phyloP scores from a whole-genome alignment of 106 monocot species.

The Dendrobium officinale region DNA sequence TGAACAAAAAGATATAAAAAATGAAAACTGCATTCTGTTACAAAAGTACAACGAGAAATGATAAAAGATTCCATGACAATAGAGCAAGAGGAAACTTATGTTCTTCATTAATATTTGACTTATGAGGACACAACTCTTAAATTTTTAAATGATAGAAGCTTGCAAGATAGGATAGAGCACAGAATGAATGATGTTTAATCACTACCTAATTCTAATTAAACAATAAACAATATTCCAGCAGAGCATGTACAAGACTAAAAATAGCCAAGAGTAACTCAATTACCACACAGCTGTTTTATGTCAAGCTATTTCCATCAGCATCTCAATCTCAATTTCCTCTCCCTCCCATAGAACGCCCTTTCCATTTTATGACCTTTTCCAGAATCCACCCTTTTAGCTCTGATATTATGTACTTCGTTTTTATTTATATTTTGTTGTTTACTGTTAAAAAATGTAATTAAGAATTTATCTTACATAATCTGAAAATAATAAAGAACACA shows the following conservation, averaged over 20 bases:
- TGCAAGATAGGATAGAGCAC: background rate
- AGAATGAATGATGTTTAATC: background rate
- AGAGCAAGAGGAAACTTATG: background rate
- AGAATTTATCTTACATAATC: no score
- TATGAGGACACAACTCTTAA: background rate
- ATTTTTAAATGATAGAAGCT: background rate
- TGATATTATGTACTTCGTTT: background rate
- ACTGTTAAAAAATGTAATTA: no score
- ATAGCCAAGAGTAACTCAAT: background rate
- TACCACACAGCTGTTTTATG: background rate
- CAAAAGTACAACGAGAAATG: background rate
- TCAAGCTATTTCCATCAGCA: background rate
- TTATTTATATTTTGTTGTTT: background rate
- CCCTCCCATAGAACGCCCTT: background rate
- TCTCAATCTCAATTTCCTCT: background rate
- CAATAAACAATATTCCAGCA: background rate
- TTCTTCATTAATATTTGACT: background rate
- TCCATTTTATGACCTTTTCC: background rate
- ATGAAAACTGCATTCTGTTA: background rate
- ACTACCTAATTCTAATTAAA: background rate
- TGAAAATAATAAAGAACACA: no score
- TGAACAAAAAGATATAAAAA: slow-evolving; percentile 13
- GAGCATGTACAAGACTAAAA: background rate
- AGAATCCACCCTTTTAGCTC: background rate
- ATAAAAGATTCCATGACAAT: background rate